Conservation (phyloP, 805 yeast genomes). For the Lipomyces sp. region DNA sequence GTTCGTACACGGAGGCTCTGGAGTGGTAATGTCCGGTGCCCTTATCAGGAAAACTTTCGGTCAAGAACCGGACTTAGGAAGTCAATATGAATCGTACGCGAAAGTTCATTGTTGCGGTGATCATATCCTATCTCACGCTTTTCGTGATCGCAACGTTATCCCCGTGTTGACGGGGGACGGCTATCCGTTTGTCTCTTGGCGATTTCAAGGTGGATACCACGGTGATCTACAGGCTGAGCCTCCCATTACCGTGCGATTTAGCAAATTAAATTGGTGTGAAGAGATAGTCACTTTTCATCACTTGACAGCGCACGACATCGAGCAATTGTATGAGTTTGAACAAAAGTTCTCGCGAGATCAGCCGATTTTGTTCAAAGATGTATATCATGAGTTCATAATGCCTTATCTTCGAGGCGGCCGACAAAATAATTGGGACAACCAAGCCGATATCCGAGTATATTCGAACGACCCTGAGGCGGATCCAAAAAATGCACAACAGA, state of each 20-base stretch:
- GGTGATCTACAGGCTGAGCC: slow-evolving; percentile 30
- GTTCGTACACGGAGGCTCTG: slow-evolving; percentile 46
- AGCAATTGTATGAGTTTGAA: slow-evolving; percentile 46
- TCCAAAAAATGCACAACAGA: slow-evolving; percentile 3
- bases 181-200: slow-evolving; percentile 32
- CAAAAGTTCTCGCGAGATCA: slow-evolving; percentile 30
- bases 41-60: slow-evolving; percentile 43
- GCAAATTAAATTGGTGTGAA: slow-evolving; percentile 41
- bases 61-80: slow-evolving; percentile 29
- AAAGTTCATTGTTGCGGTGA: slow-evolving; percentile 47
- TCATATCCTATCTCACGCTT: slow-evolving; percentile 42
- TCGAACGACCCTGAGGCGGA: slow-evolving; percentile 4
- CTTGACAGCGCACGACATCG: slow-evolving; percentile 28
- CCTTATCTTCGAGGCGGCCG: slow-evolving; percentile 42
- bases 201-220: slow-evolving; percentile 43
- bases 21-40: slow-evolving; percentile 40
- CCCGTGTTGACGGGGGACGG: slow-evolving; percentile 20
- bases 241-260: slow-evolving; percentile 29
- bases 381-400: slow-evolving; percentile 27
- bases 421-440: slow-evolving; percentile 41
- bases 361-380: slow-evolving; percentile 41
- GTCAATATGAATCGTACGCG: slow-evolving; percentile 38
- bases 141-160: slow-evolving; percentile 30
- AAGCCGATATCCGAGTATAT: slow-evolving; percentile 21
- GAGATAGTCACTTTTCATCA: slow-evolving; percentile 46